These are phyloP conservation scores for Yarrowia bubula DNA, from an alignment of 805 yeast species.

Conservation along the genomic window DNA sequence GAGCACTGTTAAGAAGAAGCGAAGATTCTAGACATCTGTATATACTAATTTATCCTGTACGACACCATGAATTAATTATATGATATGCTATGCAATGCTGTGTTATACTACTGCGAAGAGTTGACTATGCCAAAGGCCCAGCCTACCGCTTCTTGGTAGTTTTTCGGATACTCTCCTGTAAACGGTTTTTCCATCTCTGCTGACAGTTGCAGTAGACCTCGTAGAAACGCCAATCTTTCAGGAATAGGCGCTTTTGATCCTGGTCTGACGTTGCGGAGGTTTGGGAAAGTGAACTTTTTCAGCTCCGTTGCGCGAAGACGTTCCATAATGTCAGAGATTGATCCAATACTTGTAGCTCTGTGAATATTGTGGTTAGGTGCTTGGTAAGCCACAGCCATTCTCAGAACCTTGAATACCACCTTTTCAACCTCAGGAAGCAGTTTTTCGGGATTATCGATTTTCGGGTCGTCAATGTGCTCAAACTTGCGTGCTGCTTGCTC, in stretches of 20 bases:
- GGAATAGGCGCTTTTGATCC: neutral
- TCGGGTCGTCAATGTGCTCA: neutral
- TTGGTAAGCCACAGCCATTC: constrained; percentile 17
- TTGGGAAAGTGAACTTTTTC: neutral
- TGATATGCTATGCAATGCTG: neutral
- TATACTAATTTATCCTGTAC: neutral
- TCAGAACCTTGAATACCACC: constrained; percentile 12
- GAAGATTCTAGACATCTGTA: neutral
- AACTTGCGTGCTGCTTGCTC: neutral
- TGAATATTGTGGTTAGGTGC: neutral
- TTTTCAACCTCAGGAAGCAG: neutral
- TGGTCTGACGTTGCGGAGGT: neutral
- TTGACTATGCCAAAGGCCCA: neutral
- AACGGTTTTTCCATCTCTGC: neutral
- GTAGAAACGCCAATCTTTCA: constrained; percentile 6
- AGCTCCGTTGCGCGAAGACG: neutral
- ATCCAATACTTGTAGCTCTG: neutral
- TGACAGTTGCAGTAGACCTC: constrained; percentile 4
- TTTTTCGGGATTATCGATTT: neutral
- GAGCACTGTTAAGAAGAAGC: neutral
- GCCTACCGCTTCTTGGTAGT: constrained; percentile 5
- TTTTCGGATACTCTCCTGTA: constrained; percentile 5
- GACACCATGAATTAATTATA: no score
- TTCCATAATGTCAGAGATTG: constrained; percentile 4
- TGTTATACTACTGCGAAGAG: no score